Conservation (phyloP, 2,329 filamentous ascomycete species). For the Bipolaris oryzae region DNA sequence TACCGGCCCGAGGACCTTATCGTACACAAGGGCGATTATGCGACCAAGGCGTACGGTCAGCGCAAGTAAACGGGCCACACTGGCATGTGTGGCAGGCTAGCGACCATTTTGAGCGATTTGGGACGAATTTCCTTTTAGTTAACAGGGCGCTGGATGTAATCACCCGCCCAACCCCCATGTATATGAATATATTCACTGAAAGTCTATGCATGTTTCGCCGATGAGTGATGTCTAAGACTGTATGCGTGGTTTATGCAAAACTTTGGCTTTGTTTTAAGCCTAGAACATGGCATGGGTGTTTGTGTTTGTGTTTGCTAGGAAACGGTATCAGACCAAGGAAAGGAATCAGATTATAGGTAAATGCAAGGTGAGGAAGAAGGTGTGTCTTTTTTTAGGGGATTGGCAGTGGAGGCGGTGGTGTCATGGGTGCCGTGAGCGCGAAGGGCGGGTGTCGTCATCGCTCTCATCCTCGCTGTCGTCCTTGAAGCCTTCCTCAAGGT, state of each 20-base stretch:
- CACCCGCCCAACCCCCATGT: slow-evolving; percentile 31
- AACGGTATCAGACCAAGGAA: background rate
- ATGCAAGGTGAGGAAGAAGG: background rate
- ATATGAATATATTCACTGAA: slow-evolving; percentile 33
- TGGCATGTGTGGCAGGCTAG: slow-evolving; percentile 2
- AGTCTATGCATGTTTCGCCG: slow-evolving; percentile 3
- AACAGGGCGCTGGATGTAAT: slow-evolving; percentile 19
- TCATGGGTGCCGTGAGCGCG: slow-evolving; percentile 25
- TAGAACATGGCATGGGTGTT: background rate
- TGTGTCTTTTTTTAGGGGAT: background rate
- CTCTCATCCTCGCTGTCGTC: slow-evolving; percentile 72
- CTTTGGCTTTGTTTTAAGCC: background rate
- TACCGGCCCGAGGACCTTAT: slow-evolving; percentile 92
- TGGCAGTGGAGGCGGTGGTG: too few relatives aligned
- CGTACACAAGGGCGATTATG: slow-evolving; percentile 87
- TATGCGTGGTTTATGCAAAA: background rate
- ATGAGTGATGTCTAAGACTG: background rate
- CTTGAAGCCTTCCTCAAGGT: slow-evolving; percentile 76
- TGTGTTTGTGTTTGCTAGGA: background rate
- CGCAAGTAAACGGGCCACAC: slow-evolving; percentile 57
- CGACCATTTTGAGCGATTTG: slow-evolving; percentile 21
- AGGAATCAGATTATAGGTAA: slow-evolving; percentile 1
- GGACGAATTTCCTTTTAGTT: slow-evolving; percentile 26
- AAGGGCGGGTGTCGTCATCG: slow-evolving; percentile 34
- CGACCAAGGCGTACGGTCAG: slow-evolving; percentile 91